Base-by-base conservation (phyloP, 202 grass and related monocot genomes). In the Dendrocalamus latiflorus region DNA sequence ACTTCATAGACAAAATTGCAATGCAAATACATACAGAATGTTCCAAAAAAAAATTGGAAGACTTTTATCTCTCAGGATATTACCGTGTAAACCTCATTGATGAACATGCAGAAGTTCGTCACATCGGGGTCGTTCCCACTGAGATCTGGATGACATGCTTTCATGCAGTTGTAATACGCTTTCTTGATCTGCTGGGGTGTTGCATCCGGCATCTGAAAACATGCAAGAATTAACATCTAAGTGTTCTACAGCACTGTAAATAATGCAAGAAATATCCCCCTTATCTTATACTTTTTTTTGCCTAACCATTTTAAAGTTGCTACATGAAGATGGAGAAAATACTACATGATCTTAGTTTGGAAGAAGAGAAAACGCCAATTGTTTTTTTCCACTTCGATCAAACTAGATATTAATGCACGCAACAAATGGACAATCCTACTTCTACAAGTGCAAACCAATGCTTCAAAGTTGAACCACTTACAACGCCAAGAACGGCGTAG, bases 71-170 rank as follows among this genome's bases (percentile, higher is more conserved):
- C 28, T 30, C 30, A 9, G 53, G 34, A 65, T 17, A 45, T 14
- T 86, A 98, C 95, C 86, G 93, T 83, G 84, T 98, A 98, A 53
- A 98, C 89, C 33, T 98, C 95, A 8, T 98, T 98, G 82, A 98
- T 92, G 74, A 98, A 98, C 90, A 98, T 98, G 81, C 95, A 98
- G 86, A 98, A 98, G 79, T 95, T 98, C 0, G 85, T 98, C 12
- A 95, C 74, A 39, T 98, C 93, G 13, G 90, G 89, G 70, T 98
- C 95, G 18, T 98, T 90, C 25, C 95, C 95, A 11, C 95, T 95
- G 5, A 98, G 88, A 77, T 98, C 95, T 3, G 95, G 95, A 83
- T 98, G 95, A 49, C 95, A 98, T 6, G 92, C 80, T 62, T 98
- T 98, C 95, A 98, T 98, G 74, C 95, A 98, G 72, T 87, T 91